Conservation (phyloP, 2,329 filamentous ascomycete genomes). For the Exophiala xenobiotica region DNA sequence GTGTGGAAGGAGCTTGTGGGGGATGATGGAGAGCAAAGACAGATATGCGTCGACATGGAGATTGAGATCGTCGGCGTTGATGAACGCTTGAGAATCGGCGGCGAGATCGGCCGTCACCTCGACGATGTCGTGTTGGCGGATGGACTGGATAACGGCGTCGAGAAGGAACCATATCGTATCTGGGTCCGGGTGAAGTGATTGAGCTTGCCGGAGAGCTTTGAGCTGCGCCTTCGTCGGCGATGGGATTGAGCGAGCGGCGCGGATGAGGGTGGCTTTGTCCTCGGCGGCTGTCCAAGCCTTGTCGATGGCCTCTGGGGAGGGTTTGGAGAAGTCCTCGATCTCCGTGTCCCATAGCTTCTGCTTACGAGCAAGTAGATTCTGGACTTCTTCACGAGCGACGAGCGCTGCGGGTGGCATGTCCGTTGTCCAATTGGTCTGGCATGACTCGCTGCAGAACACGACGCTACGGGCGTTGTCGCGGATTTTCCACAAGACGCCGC, state of each 20-base stretch:
- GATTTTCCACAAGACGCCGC: conserved; percentile 21
- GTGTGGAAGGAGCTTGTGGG: not conserved
- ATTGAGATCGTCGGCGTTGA: conserved; percentile 1
- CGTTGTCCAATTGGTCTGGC: conserved; percentile 7
- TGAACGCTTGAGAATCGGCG: not conserved
- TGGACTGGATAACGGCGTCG: not conserved
- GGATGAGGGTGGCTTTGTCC: not conserved
- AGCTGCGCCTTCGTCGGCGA: not conserved
- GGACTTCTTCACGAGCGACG: conserved; percentile 5
- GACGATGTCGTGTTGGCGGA: not conserved
- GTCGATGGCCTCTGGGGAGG: not conserved
- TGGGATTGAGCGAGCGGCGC: not conserved
- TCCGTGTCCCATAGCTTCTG: conserved; percentile 1
- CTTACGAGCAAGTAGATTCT: conserved; percentile 3
- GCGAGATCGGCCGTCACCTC: not conserved
- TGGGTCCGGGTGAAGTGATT: not conserved
- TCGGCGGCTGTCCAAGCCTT: not conserved
- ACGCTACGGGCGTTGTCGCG: conserved; percentile 3
- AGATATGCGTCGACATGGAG: conserved; percentile 8
- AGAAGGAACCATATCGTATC: conserved; percentile 1
- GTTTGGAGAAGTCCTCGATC: not conserved
- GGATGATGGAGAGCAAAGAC: conserved; percentile 9
- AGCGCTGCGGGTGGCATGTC: not conserved
- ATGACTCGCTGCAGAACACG: conserved; percentile 17
- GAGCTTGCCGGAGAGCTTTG: not conserved